phyloP scores from a whole-genome alignment of 2,329 filamentous ascomycete genomes.

The Achaetomium macrosporum region DNA sequence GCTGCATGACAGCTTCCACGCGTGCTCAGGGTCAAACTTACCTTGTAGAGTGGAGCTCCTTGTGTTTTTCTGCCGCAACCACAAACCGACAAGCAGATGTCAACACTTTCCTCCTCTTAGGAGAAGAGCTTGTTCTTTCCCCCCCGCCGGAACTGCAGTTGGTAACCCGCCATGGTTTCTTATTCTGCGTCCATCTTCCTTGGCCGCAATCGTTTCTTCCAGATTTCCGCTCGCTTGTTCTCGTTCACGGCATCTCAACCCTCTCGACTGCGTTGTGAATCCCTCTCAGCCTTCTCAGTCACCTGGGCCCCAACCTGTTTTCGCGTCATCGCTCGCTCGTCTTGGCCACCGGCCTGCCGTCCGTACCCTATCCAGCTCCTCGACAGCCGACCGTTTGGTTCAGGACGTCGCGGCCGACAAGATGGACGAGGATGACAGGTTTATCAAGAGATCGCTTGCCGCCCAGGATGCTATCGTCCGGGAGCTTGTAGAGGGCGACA shows the following conservation, averaged over 20 bases:
- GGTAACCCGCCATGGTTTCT: constrained; percentile 16
- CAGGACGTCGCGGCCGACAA: constrained; percentile 6
- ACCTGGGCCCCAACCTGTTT: not conserved
- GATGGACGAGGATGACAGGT: constrained; percentile 22
- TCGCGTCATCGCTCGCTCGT: not conserved
- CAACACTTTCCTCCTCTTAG: constrained; percentile 12
- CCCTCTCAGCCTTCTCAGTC: not conserved
- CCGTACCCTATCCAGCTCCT: not conserved
- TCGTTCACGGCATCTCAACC: not conserved
- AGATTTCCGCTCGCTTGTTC: not conserved
- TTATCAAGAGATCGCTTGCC: constrained; percentile 23
- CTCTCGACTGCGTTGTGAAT: not conserved
- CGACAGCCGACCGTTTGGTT: not conserved
- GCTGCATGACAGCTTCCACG: constrained; percentile 6
- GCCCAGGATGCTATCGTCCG: constrained; percentile 30
- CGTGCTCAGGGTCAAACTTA: not conserved
- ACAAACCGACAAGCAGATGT: not conserved
- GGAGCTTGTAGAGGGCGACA: constrained; percentile 30
- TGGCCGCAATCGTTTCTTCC: constrained; percentile 1
- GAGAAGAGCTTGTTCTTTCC: constrained; percentile 21
- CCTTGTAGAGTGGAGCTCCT: not conserved
- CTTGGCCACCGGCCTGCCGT: not conserved
- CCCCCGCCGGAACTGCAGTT: constrained; percentile 4
- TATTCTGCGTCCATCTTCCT: constrained; percentile 1
- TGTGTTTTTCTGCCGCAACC: constrained; percentile 14